A percentile compares a stretch with the other conserved stretches of the same genome.
Evolutionary conservation across 2,329 filamentous ascomycete genomes (phyloP).

Genomic region (Sordariomycetes sp.): DNA sequence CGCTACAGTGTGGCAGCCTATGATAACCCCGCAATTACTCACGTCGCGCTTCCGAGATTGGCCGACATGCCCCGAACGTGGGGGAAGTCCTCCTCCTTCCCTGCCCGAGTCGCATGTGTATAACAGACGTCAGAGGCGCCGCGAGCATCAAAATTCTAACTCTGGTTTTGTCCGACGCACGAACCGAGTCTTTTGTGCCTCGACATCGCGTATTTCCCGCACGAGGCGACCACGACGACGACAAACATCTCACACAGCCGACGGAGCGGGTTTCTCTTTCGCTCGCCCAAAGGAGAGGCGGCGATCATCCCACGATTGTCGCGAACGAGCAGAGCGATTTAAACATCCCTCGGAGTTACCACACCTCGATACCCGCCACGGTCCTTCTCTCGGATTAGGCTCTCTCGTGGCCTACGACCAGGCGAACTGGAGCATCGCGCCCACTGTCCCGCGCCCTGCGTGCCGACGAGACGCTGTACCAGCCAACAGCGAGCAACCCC

Average conservation of each 20-base stretch:
- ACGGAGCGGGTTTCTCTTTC: too few species aligned
- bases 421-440: neutral
- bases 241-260: neutral
- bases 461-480: neutral
- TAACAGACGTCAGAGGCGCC: neutral
- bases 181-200: too few species aligned
- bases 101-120: neutral
- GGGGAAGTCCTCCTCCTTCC: neutral
- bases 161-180: too few species aligned
- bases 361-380: neutral
- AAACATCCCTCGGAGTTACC: neutral
- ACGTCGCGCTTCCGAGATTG: slow-evolving; percentile 9
- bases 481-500: neutral
- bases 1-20: slow-evolving; percentile 13
- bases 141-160: neutral
- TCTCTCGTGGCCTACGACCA: neutral
- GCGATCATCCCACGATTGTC: neutral
- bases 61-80: slow-evolving; percentile 4
- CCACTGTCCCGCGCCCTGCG: neutral
- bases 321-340: neutral
- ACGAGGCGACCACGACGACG: neutral
- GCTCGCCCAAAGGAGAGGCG: too few species aligned
- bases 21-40: slow-evolving; percentile 23
- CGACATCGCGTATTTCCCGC: too few species aligned
- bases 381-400: neutral